These are phyloP conservation scores for Colletotrichum costaricense DNA, from an alignment of 2,329 filamentous ascomycete species.

Conservation along the genomic window DNA sequence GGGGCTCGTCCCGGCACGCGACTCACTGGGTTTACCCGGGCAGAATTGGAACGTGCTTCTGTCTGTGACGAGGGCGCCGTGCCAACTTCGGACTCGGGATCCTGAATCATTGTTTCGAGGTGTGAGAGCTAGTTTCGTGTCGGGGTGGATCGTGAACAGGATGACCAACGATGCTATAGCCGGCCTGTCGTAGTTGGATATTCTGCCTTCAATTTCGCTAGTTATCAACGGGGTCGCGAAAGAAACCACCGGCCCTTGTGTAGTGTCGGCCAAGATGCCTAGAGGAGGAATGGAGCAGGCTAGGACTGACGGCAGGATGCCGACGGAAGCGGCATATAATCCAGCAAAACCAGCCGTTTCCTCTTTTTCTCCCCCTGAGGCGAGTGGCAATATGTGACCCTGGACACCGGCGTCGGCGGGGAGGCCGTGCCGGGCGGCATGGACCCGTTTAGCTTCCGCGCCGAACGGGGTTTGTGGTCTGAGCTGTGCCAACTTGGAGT, in stretches of 20 bases:
- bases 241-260: background rate
- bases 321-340: background rate
- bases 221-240: background rate
- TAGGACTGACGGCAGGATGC: constrained; percentile 11
- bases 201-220: background rate
- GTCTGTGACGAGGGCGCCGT: constrained; percentile 6
- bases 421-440: background rate
- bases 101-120: constrained; percentile 15
- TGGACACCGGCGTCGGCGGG: constrained; percentile 1
- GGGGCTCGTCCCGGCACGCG: constrained; percentile 10
- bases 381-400: background rate
- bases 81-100: constrained; percentile 26
- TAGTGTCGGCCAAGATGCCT: background rate
- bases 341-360: background rate
- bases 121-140: constrained; percentile 8
- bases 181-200: background rate
- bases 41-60: background rate
- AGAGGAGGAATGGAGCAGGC: background rate
- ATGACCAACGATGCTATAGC: background rate
- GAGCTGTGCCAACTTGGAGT: background rate
- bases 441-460: constrained; percentile 1
- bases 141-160: background rate
- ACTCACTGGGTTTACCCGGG: constrained; percentile 7
- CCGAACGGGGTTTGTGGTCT: background rate
- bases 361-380: background rate